Base-by-base conservation (phyloP, 371 early-diverging fungal species). In the Mortierella sp. region DNA sequence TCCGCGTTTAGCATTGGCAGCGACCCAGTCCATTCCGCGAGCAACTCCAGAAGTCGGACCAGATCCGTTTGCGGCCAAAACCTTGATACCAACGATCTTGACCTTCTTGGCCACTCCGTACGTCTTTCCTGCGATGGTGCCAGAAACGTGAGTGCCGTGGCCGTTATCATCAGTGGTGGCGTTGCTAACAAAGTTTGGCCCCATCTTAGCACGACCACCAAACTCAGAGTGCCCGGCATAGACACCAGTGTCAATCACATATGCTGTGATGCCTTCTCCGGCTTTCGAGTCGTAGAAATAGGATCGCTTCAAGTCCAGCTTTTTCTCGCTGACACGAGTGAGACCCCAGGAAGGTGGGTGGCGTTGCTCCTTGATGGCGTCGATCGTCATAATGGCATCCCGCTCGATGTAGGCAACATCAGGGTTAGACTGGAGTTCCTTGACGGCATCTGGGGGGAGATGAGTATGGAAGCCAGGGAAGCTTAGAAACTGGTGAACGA, bases 161-260 rank as follows among this genome's bases (percentile, higher is more conserved):
- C 44, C 44, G 19, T 43, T 43, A 5, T 43, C 44, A 19, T 43
- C 44, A 5, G 44, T 43, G 44, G 5, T 43, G 44, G 44, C 22
- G 77, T 79, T 28, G 68, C 73, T 64, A 34, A 83, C 72, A 27
- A 81, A 81, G 48, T 79, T 86, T 27, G 67, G 69, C 52, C 85
- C 90, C 85, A 82, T 86, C 16, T 53, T 44, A 10, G 91, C 93
- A 54, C 90, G 80, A 24, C 88, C 89, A 24, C 76, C 81, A 64
- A 93, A 88, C 53, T 92, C 92, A 17, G 12, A 6, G 31, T 51
- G 51, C 2, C 16, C 51, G 8, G 31, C 29, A 31, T 51, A 29
- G 9, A 51, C 19, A 31, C 86, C 86, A 3, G 85, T 85, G 57
- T 87, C 86, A 27, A 86, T 63, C 17, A 86, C 80, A 63, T 82